Conservation (phyloP, 768 basidiomycete genomes). For the Cantharellus cinnabarinus region DNA sequence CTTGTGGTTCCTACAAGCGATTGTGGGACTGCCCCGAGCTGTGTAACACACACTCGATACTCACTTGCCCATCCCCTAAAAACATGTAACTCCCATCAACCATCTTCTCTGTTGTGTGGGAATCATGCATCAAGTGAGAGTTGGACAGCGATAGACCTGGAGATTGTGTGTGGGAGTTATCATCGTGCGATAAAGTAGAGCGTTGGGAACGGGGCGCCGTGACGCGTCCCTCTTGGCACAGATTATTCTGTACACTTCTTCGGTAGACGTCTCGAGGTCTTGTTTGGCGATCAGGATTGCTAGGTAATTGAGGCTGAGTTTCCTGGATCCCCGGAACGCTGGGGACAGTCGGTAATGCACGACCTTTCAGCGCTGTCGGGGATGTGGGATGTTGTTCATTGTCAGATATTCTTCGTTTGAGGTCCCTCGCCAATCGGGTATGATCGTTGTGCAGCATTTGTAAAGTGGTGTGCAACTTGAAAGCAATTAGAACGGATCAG, state of each 20-base stretch:
- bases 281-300: too few species aligned
- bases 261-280: too few species aligned
- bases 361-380: not conserved
- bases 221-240: too few species aligned
- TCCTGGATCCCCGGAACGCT: not conserved
- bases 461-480: not conserved
- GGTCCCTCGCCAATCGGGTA: not conserved
- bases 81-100: slow-evolving; percentile 85
- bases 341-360: not conserved
- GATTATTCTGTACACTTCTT: too few species aligned
- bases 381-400: not conserved
- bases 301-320: not conserved
- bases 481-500: not conserved
- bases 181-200: not conserved
- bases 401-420: not conserved
- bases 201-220: too few species aligned
- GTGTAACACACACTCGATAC: not conserved
- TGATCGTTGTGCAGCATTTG: not conserved
- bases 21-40: not conserved
- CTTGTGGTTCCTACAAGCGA: slow-evolving; percentile 52
- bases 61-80: slow-evolving; percentile 49
- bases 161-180: not conserved
- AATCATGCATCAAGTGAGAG: slow-evolving; percentile 5
- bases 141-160: not conserved
- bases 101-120: slow-evolving; percentile 24